Conservation (phyloP, 2,329 filamentous ascomycete species). For the Trichoderma aggressivum region DNA sequence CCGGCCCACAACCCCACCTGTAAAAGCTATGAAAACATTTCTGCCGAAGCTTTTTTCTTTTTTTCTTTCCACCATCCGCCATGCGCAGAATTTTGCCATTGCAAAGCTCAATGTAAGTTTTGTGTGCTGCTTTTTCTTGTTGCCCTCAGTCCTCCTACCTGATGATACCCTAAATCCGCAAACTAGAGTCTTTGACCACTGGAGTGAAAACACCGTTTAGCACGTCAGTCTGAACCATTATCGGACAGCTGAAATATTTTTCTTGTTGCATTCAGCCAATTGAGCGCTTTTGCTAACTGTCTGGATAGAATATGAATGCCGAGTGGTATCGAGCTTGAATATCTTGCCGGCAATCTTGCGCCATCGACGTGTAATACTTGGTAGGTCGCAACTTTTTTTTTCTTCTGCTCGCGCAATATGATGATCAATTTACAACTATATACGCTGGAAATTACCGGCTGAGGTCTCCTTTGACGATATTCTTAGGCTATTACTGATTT, state of each 20-base stretch:
- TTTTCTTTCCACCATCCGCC: not conserved
- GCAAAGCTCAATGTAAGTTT: conserved; percentile 21
- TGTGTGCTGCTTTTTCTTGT: not conserved
- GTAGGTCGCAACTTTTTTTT: conserved; percentile 29
- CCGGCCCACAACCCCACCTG: conserved; percentile 25
- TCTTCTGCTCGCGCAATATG: conserved; percentile 26
- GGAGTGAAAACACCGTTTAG: conserved; percentile 78
- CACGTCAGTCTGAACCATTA: conserved; percentile 83
- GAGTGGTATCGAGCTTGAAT: conserved; percentile 19
- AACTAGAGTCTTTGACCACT: conserved; percentile 98
- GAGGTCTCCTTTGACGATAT: conserved; percentile 80
- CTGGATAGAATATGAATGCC: conserved; percentile 7
- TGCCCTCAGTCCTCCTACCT: conserved; percentile 39
- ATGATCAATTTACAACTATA: conserved; percentile 67
- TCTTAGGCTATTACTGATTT: conserved; percentile 82
- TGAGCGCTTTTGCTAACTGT: conserved; percentile 27
- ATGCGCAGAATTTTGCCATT: conserved; percentile 6
- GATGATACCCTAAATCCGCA: conserved; percentile 84
- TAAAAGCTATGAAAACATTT: conserved; percentile 19
- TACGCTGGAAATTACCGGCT: conserved; percentile 96
- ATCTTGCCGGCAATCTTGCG: not conserved
- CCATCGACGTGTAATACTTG: not conserved
- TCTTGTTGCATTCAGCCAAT: conserved; percentile 12
- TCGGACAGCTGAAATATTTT: conserved; percentile 20
- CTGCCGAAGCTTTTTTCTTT: conserved; percentile 10